These are phyloP conservation scores for Ophiocordyceps unilateralis DNA, from an alignment of 2,329 filamentous ascomycete genomes.

Conservation along the genomic window DNA sequence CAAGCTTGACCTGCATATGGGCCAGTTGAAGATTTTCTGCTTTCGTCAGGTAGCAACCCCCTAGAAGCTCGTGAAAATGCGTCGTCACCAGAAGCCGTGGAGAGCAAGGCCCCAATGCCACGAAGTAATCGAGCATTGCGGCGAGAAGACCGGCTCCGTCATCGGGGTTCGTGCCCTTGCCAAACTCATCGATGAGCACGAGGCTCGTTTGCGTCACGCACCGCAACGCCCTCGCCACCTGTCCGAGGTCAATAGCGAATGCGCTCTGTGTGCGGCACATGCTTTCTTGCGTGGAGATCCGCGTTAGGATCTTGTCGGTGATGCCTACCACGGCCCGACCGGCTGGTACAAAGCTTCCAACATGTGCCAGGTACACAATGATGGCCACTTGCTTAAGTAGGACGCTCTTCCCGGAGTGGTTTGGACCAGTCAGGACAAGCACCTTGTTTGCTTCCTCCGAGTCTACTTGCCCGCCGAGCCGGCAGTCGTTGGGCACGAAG, in stretches of 20 bases:
- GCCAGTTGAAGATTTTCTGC: conserved; percentile 37
- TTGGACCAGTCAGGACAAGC: conserved; percentile 76
- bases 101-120: conserved; percentile 22
- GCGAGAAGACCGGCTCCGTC: conserved; percentile 42
- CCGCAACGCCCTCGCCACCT: conserved; percentile 61
- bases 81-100: conserved; percentile 46
- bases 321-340: conserved; percentile 59
- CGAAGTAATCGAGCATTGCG: conserved; percentile 39
- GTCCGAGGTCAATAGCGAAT: conserved; percentile 67
- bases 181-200: conserved; percentile 85
- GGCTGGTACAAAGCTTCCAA: conserved; percentile 84
- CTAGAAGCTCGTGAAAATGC: conserved; percentile 57
- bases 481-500: conserved; percentile 71
- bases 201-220: conserved; percentile 62
- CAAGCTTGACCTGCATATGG: conserved; percentile 54
- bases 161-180: conserved; percentile 41
- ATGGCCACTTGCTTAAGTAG: conserved; percentile 88
- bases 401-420: conserved; percentile 92
- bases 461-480: too few species aligned
- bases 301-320: conserved; percentile 83
- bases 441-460: conserved; percentile 42
- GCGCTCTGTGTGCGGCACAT: conserved; percentile 41
- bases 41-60: conserved; percentile 37
- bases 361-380: conserved; percentile 81
- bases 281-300: conserved; percentile 58